These are phyloP conservation scores for Colletotrichum tropicale DNA, from an alignment of 2,329 filamentous ascomycete genomes.

Conservation along the genomic window DNA sequence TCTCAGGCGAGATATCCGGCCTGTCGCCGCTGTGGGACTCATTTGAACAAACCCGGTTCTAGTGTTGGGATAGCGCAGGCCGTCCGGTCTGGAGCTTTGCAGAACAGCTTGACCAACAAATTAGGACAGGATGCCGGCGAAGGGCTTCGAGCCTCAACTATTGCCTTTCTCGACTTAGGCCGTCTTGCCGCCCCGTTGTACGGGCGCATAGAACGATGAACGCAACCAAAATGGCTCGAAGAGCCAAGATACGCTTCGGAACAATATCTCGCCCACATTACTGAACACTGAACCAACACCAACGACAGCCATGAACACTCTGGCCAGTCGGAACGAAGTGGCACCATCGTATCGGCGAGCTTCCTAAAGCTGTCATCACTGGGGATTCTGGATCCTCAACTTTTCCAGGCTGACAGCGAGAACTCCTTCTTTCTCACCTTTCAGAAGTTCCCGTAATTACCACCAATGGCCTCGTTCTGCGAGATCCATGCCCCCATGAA, in stretches of 20 bases:
- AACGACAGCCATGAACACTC: neutral
- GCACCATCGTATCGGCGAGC: neutral
- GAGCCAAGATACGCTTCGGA: neutral
- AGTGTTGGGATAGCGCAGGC: neutral
- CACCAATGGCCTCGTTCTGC: neutral
- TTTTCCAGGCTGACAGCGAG: neutral
- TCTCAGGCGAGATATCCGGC: neutral
- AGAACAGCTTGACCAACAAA: neutral
- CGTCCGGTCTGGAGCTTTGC: neutral
- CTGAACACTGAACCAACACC: neutral
- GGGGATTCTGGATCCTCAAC: neutral
- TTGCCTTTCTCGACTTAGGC: neutral
- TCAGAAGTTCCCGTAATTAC: neutral
- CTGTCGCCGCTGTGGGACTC: neutral
- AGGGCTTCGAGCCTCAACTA: neutral
- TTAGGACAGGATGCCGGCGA: neutral
- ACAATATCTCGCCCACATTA: neutral
- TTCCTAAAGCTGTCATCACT: neutral
- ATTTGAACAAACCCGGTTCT: neutral
- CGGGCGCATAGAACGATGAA: neutral
- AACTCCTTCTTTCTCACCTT: neutral
- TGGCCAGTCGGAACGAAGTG: neutral
- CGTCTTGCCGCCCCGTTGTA: neutral
- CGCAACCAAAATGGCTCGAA: neutral
- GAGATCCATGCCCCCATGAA: neutral